These are phyloP conservation scores for Pleurotus giganteus DNA, from an alignment of 768 basidiomycete species.

Conservation along the genomic window DNA sequence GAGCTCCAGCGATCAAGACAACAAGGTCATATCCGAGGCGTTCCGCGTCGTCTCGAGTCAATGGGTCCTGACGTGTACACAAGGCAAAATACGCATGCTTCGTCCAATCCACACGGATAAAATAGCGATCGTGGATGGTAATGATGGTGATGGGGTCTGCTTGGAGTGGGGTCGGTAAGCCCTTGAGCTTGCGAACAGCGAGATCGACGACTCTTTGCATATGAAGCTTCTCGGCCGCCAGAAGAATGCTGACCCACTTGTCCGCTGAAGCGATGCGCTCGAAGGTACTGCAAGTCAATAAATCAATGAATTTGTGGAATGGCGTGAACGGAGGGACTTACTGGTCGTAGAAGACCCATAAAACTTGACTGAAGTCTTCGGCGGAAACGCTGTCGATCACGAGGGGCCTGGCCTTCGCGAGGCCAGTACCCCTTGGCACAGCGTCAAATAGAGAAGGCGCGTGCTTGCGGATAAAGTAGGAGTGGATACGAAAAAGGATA, in stretches of 20 bases:
- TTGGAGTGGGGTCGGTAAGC: background rate
- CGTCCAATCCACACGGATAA: constrained; percentile 29
- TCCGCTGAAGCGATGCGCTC: background rate
- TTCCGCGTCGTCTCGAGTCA: constrained; percentile 28
- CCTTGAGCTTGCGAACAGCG: background rate
- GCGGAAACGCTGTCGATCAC: background rate
- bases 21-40: constrained; percentile 22
- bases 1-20: constrained; percentile 8
- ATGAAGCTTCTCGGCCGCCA: background rate
- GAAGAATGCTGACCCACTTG: background rate
- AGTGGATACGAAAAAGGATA: background rate
- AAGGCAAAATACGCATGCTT: constrained; percentile 34
- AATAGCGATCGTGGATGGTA: background rate
- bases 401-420: background rate
- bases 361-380: background rate
- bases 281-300: background rate
- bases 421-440: background rate
- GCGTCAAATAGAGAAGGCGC: background rate
- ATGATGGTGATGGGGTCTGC: background rate
- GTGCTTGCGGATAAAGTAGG: background rate
- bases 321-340: background rate
- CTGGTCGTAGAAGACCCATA: background rate
- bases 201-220: background rate
- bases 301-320: background rate
- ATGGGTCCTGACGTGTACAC: constrained; percentile 29